These are phyloP conservation scores for Lipomyces yamadae DNA, from an alignment of 805 yeast genomes.

Conservation along the genomic window DNA sequence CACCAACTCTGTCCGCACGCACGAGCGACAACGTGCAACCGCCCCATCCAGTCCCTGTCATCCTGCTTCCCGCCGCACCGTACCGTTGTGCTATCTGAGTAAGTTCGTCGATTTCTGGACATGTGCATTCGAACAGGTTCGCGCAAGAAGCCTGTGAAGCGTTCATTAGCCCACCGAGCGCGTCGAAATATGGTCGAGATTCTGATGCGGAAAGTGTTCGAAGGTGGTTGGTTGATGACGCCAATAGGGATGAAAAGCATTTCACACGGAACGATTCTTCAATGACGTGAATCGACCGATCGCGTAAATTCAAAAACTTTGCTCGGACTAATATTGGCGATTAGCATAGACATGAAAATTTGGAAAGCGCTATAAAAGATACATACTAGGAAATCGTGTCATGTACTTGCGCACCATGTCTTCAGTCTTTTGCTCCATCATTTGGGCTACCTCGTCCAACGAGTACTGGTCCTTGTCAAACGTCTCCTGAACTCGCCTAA, in stretches of 20 bases:
- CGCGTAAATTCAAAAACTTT: conserved; percentile 59
- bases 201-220: conserved; percentile 37
- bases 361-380: not conserved
- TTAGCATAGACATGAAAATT: not conserved
- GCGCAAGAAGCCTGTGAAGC: conserved; percentile 62
- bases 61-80: conserved; percentile 69
- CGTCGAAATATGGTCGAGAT: conserved; percentile 47
- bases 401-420: conserved; percentile 55
- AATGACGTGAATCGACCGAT: conserved; percentile 66
- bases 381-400: conserved; percentile 51
- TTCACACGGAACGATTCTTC: conserved; percentile 66
- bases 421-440: conserved; percentile 51
- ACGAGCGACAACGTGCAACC: conserved; percentile 74
- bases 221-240: conserved; percentile 43
- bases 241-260: conserved; percentile 45
- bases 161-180: conserved; percentile 63
- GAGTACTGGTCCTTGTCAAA: conserved; percentile 52
- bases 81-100: conserved; percentile 58
- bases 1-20: conserved; percentile 18
- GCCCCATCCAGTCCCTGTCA: conserved; percentile 85
- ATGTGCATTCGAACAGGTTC: conserved; percentile 58
- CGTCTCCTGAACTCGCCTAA: conserved; percentile 13
- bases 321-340: conserved; percentile 51
- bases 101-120: conserved; percentile 58
- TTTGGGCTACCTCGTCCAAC: conserved; percentile 54